Evolutionary conservation across 495 filamentous ascomycete species (phyloP).

Genomic region (Acidomyces sp.): DNA sequence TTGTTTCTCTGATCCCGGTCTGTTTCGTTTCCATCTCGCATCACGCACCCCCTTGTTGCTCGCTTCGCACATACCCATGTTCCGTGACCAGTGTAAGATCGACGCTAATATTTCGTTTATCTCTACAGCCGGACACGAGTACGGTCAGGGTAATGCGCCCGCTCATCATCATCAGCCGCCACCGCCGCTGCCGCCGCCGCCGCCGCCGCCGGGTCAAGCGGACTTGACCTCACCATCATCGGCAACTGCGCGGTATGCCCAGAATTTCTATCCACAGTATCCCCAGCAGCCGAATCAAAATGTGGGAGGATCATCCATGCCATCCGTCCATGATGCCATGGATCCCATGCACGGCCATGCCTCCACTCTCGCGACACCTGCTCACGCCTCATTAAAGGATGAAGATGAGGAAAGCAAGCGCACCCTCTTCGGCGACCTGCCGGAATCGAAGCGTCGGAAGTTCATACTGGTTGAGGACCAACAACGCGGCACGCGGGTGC

Average conservation of each 20-base stretch:
- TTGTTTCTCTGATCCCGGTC: constrained; percentile 2
- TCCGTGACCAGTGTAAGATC: constrained; percentile 3
- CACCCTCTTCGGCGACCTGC: constrained; percentile 71
- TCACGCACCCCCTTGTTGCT: constrained; percentile 11
- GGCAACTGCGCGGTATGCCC: constrained; percentile 54
- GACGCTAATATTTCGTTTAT: constrained; percentile 25
- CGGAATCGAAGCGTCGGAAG: constrained; percentile 78
- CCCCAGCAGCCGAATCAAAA: constrained; percentile 47
- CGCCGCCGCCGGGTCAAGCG: constrained; percentile 28
- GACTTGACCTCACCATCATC: constrained; percentile 14
- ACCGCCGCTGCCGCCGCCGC: constrained; percentile 29
- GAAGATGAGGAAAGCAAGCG: constrained; percentile 37
- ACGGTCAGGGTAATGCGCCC: constrained; percentile 40
- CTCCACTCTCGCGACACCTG: constrained; percentile 28
- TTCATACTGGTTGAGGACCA: constrained; percentile 91
- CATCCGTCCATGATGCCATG: constrained; percentile 55
- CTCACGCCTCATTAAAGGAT: constrained; percentile 23
- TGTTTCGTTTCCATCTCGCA: constrained; percentile 16
- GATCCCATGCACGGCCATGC: constrained; percentile 39
- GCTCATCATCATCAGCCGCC: constrained; percentile 49
- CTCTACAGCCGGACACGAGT: constrained; percentile 40
- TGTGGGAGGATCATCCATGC: constrained; percentile 50
- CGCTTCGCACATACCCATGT: constrained; percentile 16
- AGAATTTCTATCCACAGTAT: constrained; percentile 65
- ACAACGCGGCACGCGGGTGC: constrained; percentile 60